Conservation (phyloP, 208 protist genomes). For the Leishmania aethiopica region DNA sequence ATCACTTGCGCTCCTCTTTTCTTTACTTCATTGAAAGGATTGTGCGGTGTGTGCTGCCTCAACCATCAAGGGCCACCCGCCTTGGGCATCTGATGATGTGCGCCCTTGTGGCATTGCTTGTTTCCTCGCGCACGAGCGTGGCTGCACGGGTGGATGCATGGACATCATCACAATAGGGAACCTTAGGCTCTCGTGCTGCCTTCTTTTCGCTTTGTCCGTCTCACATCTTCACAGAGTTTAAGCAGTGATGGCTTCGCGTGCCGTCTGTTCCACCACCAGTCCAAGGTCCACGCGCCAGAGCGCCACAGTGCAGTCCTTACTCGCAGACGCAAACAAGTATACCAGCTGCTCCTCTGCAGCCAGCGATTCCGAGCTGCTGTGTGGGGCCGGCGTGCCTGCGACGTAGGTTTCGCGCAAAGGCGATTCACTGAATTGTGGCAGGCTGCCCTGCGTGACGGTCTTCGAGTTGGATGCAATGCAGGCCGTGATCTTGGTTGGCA, state of each 20-base stretch:
- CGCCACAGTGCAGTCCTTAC: constrained; percentile 67
- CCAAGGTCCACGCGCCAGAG: constrained; percentile 80
- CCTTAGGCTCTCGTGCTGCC: no score
- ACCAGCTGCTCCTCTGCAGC: constrained; percentile 27
- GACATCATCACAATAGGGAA: not conserved
- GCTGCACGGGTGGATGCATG: not conserved
- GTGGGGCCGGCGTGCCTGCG: not conserved
- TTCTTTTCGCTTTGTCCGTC: not conserved
- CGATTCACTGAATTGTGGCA: not conserved
- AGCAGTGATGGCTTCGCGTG: not conserved
- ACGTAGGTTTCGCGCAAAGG: not conserved
- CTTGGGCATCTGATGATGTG: not conserved
- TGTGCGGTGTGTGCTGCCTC: not conserved
- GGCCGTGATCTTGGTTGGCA: not conserved
- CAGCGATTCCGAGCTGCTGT: not conserved
- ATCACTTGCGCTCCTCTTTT: not conserved
- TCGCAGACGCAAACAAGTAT: constrained; percentile 71
- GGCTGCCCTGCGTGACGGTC: not conserved
- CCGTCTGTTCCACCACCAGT: constrained; percentile 22
- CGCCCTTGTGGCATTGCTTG: not conserved
- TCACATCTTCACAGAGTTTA: not conserved
- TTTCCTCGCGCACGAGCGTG: not conserved
- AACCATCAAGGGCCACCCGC: not conserved
- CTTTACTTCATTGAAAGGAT: not conserved
- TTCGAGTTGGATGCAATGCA: not conserved